These are phyloP conservation scores for Tympanopsis confertula DNA, from an alignment of 2,329 filamentous ascomycete genomes.

Conservation along the genomic window DNA sequence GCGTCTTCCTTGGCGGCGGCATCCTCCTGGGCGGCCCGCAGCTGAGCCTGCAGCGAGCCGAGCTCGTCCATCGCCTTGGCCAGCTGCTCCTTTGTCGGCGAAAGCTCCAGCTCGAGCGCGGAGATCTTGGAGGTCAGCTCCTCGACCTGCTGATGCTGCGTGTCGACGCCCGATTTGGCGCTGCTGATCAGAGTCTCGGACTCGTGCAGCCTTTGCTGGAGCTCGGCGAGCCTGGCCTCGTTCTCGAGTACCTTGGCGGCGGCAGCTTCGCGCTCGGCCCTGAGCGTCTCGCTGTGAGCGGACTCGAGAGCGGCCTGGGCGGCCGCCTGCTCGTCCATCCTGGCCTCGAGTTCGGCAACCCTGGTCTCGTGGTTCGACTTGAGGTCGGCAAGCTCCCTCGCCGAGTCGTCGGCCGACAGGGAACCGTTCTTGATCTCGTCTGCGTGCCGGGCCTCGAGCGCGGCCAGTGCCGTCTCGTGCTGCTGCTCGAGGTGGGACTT, in stretches of 20 bases:
- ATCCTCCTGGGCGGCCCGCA: too few species aligned
- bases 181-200: constrained; percentile 31
- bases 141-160: constrained; percentile 10
- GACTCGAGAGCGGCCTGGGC: constrained; percentile 32
- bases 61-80: constrained; percentile 33
- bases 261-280: constrained; percentile 30
- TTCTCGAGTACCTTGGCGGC: constrained; percentile 33
- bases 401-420: constrained; percentile 30
- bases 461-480: constrained; percentile 34
- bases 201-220: constrained; percentile 33
- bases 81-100: constrained; percentile 29
- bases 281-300: constrained; percentile 29
- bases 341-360: constrained; percentile 36
- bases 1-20: constrained; percentile 36
- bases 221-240: constrained; percentile 37
- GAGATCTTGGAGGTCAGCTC: constrained; percentile 30
- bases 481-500: constrained; percentile 34
- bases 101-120: constrained; percentile 32
- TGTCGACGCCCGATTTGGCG: constrained; percentile 19
- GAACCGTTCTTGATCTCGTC: constrained; percentile 34
- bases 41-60: too few species aligned
- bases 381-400: constrained; percentile 35
- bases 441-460: constrained; percentile 39
- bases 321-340: constrained; percentile 38
- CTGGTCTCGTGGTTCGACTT: constrained; percentile 35